Evolutionary conservation across 78 protist species (phyloP).

Genomic region (Dictyostelium discoideum): dicty_2.7 NC_007089.4:4538001-4538500

Average conservation of each 20-base stretch:
- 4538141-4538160: background rate
- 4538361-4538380: no score
- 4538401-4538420: no score
- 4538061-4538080: background rate
- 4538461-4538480: no score
- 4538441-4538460: no score
- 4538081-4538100: background rate
- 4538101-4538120: background rate
- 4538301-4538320: constrained; percentile 13
- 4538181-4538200: background rate
- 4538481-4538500: no score
- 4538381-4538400: background rate
- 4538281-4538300: constrained; percentile 13
- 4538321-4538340: background rate
- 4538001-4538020: background rate
- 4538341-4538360: no score
- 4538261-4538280: background rate
- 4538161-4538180: background rate
- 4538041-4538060: background rate
- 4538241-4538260: background rate
- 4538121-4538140: background rate
- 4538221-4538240: background rate
- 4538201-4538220: background rate
- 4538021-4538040: background rate
- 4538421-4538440: background rate